A percentile compares a stretch with the other conserved stretches of the same genome.
phyloP scores from a whole-genome alignment of 1,284 basidiomycete species.

The Puccinia coronata region DNA sequence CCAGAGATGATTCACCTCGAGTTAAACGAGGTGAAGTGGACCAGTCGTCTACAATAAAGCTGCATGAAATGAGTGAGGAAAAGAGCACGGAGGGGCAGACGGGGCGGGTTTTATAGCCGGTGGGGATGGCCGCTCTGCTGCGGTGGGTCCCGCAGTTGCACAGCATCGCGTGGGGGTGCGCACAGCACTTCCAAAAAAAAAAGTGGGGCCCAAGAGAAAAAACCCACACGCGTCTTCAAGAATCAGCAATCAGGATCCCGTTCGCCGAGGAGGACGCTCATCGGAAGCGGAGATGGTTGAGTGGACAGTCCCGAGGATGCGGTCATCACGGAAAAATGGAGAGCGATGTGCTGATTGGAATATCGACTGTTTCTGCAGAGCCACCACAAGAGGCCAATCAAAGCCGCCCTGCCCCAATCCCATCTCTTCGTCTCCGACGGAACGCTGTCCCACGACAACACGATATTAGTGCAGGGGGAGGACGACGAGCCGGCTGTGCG shows the following conservation, averaged over 20 bases:
- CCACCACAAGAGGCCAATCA: conserved; percentile 43
- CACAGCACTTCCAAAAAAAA: neutral
- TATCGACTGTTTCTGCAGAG: neutral
- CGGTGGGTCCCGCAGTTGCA: neutral
- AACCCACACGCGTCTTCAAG: no score
- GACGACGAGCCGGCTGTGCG: neutral
- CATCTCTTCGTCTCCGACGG: conserved; percentile 29
- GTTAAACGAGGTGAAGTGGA: neutral
- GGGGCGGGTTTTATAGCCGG: neutral
- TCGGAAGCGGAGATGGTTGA: no score
- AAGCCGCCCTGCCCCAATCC: conserved; percentile 2
- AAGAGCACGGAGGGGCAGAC: neutral
- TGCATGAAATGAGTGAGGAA: neutral
- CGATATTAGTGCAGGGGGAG: neutral
- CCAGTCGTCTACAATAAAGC: conserved; percentile 21
- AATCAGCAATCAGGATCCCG: no score
- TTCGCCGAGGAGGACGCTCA: no score
- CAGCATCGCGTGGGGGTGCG: neutral
- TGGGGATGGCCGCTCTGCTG: neutral
- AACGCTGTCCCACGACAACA: neutral
- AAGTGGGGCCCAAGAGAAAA: neutral
- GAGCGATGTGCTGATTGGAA: neutral
- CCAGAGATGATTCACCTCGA: neutral
- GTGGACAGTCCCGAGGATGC: no score
- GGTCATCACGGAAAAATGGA: no score